phyloP scores from a whole-genome alignment of 331 rosid genomes.

The Arachis monticola region DNA sequence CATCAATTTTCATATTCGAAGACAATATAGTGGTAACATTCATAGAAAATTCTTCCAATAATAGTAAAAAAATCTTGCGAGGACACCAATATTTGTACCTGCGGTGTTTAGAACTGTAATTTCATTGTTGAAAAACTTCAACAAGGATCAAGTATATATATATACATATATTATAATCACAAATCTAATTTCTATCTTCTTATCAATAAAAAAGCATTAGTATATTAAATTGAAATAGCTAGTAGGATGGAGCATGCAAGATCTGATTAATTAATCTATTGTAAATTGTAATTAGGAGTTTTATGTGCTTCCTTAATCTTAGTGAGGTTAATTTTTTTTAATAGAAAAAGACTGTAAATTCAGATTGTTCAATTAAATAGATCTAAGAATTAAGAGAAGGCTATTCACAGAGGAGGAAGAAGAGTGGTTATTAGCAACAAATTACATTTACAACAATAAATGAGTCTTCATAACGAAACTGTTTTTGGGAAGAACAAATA shows the following conservation, averaged over 20 bases:
- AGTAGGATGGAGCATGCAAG: too few species aligned
- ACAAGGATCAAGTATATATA: conserved; percentile 85
- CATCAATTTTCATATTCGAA: too few species aligned
- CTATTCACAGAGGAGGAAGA: conserved; percentile 94
- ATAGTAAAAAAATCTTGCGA: conserved; percentile 36
- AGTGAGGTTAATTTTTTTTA: not conserved
- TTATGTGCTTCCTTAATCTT: too few species aligned
- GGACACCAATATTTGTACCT: conserved; percentile 62
- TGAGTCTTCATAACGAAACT: conserved; percentile 94
- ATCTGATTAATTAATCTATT: too few species aligned
- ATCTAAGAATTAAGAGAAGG: conserved; percentile 88
- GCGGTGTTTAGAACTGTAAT: conserved; percentile 95
- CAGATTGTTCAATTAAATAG: conserved; percentile 95
- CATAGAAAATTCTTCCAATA: conserved; percentile 60
- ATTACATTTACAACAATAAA: conserved; percentile 83
- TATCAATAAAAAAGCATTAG: too few species aligned
- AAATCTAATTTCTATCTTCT: too few species aligned
- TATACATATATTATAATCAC: too few species aligned
- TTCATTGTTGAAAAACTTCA: conserved; percentile 90
- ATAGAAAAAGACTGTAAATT: conserved; percentile 91
- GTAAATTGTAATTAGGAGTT: too few species aligned
- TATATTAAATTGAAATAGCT: too few species aligned
- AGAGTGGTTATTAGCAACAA: conserved; percentile 78
- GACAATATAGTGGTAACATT: too few species aligned
- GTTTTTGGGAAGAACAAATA: conserved; percentile 87